Percentiles rank a stretch among this genome's conserved stretches.
phyloP scores from a whole-genome alignment of 441 rosid species.

The Aleurites moluccanus region DNA sequence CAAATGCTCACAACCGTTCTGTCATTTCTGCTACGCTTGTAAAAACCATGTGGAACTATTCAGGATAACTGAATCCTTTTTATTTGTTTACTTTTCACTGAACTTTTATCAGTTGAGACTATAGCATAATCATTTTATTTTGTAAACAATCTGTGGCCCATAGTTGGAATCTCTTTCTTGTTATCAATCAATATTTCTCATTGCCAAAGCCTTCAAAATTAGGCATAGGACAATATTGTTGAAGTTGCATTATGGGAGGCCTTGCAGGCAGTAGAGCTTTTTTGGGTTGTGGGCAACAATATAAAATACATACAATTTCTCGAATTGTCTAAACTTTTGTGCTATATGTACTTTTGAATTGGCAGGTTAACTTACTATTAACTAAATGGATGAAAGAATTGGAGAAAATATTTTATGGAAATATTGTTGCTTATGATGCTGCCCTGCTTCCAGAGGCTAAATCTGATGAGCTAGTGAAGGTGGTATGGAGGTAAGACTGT shows the following conservation, averaged over 20 bases:
- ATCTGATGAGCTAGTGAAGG: constrained; percentile 60
- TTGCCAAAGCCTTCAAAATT: not conserved
- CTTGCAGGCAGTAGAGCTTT: not conserved
- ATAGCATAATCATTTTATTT: not conserved
- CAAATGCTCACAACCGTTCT: not conserved
- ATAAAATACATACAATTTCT: not conserved
- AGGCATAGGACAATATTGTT: not conserved
- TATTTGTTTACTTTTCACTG: not conserved
- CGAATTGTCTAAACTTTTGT: constrained; percentile 5
- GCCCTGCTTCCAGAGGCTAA: constrained; percentile 89
- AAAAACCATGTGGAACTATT: not conserved
- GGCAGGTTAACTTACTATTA: constrained; percentile 88
- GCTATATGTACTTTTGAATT: constrained; percentile 23
- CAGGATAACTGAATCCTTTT: not conserved
- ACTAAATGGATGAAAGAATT: constrained; percentile 93
- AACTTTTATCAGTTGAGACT: not conserved
- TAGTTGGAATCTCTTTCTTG: not conserved
- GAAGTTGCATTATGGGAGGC: not conserved
- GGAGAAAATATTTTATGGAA: constrained; percentile 95
- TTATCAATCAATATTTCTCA: not conserved
- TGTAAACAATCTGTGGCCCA: not conserved
- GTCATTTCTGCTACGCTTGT: not conserved
- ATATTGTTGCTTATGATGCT: constrained; percentile 81
- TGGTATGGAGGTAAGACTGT: constrained; percentile 70
- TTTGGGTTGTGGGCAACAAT: not conserved